phyloP scores from a whole-genome alignment of 2,329 filamentous ascomycete genomes.

The Boeremia lycopersici region DNA sequence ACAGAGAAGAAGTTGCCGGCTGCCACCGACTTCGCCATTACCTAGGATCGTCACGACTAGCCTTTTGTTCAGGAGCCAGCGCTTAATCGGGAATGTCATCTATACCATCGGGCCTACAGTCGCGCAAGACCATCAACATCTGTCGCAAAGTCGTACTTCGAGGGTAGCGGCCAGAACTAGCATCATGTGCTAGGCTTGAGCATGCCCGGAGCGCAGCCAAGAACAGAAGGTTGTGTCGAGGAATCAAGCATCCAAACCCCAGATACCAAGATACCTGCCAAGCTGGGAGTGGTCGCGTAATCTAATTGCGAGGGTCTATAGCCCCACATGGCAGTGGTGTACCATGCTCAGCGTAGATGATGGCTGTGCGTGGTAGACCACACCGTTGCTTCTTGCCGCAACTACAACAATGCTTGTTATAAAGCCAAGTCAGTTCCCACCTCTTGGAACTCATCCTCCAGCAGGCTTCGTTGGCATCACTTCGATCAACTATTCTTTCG shows the following conservation, averaged over 20 bases:
- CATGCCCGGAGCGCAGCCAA: constrained; percentile 25
- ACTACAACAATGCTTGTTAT: constrained; percentile 30
- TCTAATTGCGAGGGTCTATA: constrained; percentile 37
- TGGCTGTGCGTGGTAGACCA: constrained; percentile 18
- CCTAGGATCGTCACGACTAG: constrained; percentile 11
- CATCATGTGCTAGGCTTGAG: constrained; percentile 10
- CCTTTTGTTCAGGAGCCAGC: constrained; percentile 2
- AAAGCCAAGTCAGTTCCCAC: constrained; percentile 32
- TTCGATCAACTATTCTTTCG: constrained; percentile 18
- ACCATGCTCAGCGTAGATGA: constrained; percentile 14
- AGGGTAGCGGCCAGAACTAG: constrained; percentile 7
- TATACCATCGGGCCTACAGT: constrained; percentile 12
- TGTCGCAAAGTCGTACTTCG: constrained; percentile 13
- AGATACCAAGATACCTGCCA: constrained; percentile 37
- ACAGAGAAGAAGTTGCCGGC: constrained; percentile 7
- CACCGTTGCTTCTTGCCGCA: constrained; percentile 15
- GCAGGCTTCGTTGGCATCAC: constrained; percentile 24
- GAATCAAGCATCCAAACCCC: constrained; percentile 21
- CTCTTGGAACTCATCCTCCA: constrained; percentile 25
- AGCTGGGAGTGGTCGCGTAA: constrained; percentile 35
- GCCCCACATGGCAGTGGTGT: constrained; percentile 16
- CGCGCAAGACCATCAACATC: constrained; percentile 15
- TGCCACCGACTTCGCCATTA: constrained; percentile 9
- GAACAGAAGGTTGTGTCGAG: constrained; percentile 36
- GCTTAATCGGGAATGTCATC: constrained; percentile 1